These are phyloP conservation scores for Polytrichum formosum DNA, from an alignment of 225 moss, liverwort and hornwort species.

Conservation along the genomic window DNA sequence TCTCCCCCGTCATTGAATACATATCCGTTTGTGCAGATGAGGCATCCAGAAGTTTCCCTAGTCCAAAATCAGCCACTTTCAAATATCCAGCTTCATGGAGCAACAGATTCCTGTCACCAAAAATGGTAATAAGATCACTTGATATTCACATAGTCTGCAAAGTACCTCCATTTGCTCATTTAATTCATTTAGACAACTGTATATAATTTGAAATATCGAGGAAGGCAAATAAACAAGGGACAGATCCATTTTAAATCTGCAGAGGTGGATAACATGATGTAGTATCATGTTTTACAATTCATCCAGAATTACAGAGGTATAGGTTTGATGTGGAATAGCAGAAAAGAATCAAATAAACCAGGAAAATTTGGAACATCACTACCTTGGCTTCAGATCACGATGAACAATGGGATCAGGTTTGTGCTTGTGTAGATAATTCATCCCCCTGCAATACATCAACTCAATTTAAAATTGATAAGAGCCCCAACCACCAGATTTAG, in stretches of 20 bases:
- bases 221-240: too few species aligned
- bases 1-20: slow-evolving; percentile 61
- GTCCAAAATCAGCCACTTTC: slow-evolving; percentile 67
- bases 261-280: too few species aligned
- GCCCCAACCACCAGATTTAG: background rate
- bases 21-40: slow-evolving; percentile 12
- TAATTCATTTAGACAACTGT: too few species aligned
- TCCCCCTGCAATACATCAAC: slow-evolving; percentile 35
- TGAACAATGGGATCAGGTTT: slow-evolving; percentile 71
- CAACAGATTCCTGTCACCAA: slow-evolving; percentile 25
- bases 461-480: background rate
- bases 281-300: too few species aligned
- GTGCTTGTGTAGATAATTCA: slow-evolving; percentile 72
- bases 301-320: too few species aligned
- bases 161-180: too few species aligned
- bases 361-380: background rate
- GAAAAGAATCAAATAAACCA: background rate
- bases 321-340: too few species aligned
- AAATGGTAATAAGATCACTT: background rate
- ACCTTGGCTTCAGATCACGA: slow-evolving; percentile 76
- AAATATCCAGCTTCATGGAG: slow-evolving; percentile 46
- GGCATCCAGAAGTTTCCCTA: slow-evolving; percentile 51
- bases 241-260: too few species aligned
- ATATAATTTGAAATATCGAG: too few species aligned
- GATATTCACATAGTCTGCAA: too few species aligned